These are phyloP conservation scores for Rubia peregrina DNA, from an alignment of 305 asterid genomes.

Conservation along the genomic window DNA sequence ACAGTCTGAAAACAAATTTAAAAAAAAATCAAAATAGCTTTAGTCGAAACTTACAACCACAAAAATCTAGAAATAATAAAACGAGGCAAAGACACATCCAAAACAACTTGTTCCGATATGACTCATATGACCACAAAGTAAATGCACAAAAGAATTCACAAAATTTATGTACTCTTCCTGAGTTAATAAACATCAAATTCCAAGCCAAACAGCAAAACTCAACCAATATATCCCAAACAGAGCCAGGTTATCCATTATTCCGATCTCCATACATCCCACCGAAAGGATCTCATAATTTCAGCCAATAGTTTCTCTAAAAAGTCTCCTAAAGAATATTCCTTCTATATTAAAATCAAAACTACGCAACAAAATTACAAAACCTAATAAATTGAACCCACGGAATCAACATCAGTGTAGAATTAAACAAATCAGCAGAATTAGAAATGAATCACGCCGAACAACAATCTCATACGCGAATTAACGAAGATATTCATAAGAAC, in stretches of 20 bases:
- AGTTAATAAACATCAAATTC: not conserved
- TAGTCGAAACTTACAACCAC: not conserved
- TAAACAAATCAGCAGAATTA: not conserved
- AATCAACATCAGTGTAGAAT: not conserved
- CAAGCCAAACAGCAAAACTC: not conserved
- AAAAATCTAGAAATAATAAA: not conserved
- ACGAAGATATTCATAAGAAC: not conserved
- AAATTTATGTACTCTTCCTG: too few relatives aligned
- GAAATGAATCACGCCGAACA: not conserved
- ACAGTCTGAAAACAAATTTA: constrained; percentile 17
- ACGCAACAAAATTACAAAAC: not conserved
- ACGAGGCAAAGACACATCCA: not conserved
- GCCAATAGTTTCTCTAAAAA: not conserved
- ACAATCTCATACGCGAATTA: not conserved
- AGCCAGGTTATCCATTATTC: not conserved
- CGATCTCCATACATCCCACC: not conserved
- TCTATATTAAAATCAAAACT: not conserved
- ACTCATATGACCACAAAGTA: not conserved
- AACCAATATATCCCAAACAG: not conserved
- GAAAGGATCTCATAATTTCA: not conserved
- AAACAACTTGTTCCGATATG: not conserved
- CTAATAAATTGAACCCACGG: not conserved
- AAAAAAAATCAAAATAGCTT: constrained; percentile 1
- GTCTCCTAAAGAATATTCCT: not conserved
- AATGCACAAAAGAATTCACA: not conserved